These are phyloP conservation scores for Plenodomus lindquistii DNA, from an alignment of 2,329 filamentous ascomycete species.

Conservation along the genomic window DNA sequence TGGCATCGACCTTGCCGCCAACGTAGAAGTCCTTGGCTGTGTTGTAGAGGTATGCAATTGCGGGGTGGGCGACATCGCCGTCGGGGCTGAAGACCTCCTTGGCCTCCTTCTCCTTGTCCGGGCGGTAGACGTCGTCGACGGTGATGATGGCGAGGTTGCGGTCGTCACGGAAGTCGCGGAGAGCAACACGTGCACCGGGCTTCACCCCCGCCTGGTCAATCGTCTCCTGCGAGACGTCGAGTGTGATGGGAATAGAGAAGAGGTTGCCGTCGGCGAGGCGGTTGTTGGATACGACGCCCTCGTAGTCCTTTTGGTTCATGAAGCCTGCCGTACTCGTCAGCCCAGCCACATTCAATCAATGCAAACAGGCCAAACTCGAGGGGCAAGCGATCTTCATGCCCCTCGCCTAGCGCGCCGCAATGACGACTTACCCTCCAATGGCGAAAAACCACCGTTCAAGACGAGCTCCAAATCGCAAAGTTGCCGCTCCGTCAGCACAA, in stretches of 20 bases:
- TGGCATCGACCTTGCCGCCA: slow-evolving; percentile 92
- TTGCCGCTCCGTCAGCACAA: slow-evolving; percentile 88
- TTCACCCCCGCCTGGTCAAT: slow-evolving; percentile 78
- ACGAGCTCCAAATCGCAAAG: slow-evolving; percentile 97
- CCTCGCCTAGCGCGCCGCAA: slow-evolving; percentile 11
- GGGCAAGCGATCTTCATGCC: slow-evolving; percentile 15
- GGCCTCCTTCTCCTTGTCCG: slow-evolving; percentile 94
- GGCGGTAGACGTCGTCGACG: slow-evolving; percentile 91
- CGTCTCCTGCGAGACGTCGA: slow-evolving; percentile 77
- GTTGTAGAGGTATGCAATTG: slow-evolving; percentile 84
- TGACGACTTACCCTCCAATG: slow-evolving; percentile 78
- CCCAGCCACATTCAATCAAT: not conserved
- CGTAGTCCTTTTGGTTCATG: slow-evolving; percentile 96
- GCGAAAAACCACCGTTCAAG: slow-evolving; percentile 96
- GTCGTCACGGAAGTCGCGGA: slow-evolving; percentile 96
- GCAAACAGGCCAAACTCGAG: slow-evolving; percentile 35
- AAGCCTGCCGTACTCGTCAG: slow-evolving; percentile 65
- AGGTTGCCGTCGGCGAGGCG: slow-evolving; percentile 86
- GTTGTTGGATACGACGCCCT: slow-evolving; percentile 86
- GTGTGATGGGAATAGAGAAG: slow-evolving; percentile 95
- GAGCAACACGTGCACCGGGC: slow-evolving; percentile 78
- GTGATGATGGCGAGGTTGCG: slow-evolving; percentile 94
- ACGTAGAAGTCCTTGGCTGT: slow-evolving; percentile 87
- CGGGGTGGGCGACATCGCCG: slow-evolving; percentile 87
- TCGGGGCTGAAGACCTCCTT: slow-evolving; percentile 93